phyloP scores from a whole-genome alignment of 345 rosid genomes.

The Limnanthes douglasii region DNA sequence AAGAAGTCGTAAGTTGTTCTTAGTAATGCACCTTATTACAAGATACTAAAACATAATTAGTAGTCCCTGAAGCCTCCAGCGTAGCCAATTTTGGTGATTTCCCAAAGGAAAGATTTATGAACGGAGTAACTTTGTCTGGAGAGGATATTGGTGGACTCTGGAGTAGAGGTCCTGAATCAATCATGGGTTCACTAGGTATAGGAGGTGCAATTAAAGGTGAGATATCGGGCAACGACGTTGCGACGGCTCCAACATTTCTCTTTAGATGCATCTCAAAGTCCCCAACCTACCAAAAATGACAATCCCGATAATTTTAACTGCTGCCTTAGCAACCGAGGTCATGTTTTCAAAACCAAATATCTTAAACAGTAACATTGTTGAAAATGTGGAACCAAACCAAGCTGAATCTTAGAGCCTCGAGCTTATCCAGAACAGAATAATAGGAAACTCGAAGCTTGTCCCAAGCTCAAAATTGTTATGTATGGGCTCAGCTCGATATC shows the following conservation, averaged over 20 bases:
- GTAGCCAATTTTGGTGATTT: slow-evolving; percentile 62
- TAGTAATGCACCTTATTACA: slow-evolving; percentile 32
- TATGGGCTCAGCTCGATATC: no score
- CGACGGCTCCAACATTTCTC: slow-evolving; percentile 37
- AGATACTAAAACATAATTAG: slow-evolving; percentile 49
- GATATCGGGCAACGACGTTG: slow-evolving; percentile 29
- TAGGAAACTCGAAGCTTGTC: no score
- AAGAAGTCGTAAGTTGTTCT: not conserved
- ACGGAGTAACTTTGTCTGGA: slow-evolving; percentile 43
- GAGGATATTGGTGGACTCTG: slow-evolving; percentile 31
- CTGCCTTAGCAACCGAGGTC: not conserved
- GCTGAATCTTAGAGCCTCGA: no score
- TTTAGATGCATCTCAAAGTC: slow-evolving; percentile 87
- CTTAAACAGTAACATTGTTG: no score
- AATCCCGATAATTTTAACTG: not conserved
- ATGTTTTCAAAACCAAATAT: slow-evolving; percentile 1
- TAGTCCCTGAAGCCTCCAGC: slow-evolving; percentile 70
- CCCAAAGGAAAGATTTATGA: slow-evolving; percentile 37
- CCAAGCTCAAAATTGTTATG: no score
- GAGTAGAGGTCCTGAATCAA: slow-evolving; percentile 25
- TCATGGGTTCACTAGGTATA: slow-evolving; percentile 68
- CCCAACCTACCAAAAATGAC: slow-evolving; percentile 43
- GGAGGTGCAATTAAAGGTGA: slow-evolving; percentile 76
- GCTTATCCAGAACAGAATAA: no score
- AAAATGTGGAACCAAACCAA: no score